A percentile compares a stretch with the other conserved stretches of the same genome.
phyloP scores from a whole-genome alignment of 2,329 filamentous ascomycete species.

The Aphanoascus verrucosus region DNA sequence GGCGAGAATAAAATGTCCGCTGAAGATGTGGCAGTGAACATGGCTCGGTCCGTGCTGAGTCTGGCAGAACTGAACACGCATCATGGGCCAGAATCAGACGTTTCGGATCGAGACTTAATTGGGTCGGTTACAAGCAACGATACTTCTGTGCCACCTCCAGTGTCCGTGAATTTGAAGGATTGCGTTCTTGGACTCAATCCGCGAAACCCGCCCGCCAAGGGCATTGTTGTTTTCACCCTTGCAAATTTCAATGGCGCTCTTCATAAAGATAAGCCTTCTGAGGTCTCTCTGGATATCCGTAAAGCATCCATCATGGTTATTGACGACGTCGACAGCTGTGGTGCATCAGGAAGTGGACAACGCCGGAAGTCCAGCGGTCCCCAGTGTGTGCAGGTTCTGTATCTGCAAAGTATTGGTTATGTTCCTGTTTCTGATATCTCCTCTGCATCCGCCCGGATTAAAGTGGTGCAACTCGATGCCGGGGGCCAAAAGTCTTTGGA shows the following conservation, averaged over 20 bases:
- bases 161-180: constrained; percentile 59
- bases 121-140: constrained; percentile 16
- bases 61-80: constrained; percentile 49
- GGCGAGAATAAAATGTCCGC: constrained; percentile 56
- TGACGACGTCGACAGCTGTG: constrained; percentile 54
- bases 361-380: constrained; percentile 20
- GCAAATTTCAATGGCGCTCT: constrained; percentile 59
- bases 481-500: constrained; percentile 59
- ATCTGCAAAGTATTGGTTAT: constrained; percentile 56
- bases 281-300: constrained; percentile 56
- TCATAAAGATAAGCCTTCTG: constrained; percentile 54
- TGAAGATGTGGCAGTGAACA: constrained; percentile 62
- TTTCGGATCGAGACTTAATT: constrained; percentile 10
- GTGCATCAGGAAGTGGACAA: constrained; percentile 27
- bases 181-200: constrained; percentile 80
- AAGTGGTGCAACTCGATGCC: constrained; percentile 46
- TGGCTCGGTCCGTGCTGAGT: constrained; percentile 70
- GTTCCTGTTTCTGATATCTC: constrained; percentile 82
- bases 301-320: constrained; percentile 77
- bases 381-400: constrained; percentile 38
- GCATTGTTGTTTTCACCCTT: constrained; percentile 67
- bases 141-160: constrained; percentile 43
- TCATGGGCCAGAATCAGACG: constrained; percentile 15
- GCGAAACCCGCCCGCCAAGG: constrained; percentile 60
- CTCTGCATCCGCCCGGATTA: constrained; percentile 59